These are phyloP conservation scores for Isoetes taiwanensis DNA, from an alignment of 75 land plant genomes.

Conservation along the genomic window DNA sequence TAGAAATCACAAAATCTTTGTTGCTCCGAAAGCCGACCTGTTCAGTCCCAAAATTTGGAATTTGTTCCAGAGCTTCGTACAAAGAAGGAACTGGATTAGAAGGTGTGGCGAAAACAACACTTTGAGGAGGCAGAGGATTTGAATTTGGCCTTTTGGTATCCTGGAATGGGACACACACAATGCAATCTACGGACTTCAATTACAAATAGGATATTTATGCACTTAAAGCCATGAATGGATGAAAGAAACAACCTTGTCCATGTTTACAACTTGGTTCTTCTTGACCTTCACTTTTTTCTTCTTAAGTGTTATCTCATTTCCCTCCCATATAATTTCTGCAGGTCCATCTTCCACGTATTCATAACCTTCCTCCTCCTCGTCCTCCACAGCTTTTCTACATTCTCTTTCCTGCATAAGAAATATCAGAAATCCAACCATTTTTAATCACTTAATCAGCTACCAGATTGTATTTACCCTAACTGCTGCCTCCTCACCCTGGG, in stretches of 20 bases:
- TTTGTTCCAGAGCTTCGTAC: constrained; percentile 37
- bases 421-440: no score
- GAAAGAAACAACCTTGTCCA: no score
- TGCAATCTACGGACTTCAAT: no score
- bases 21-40: no score
- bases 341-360: constrained; percentile 83
- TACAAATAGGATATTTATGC: not conserved
- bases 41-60: constrained; percentile 89
- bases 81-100: constrained; percentile 10
- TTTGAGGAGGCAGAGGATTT: constrained; percentile 41
- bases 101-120: constrained; percentile 44
- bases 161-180: not conserved
- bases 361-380: constrained; percentile 51
- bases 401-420: constrained; percentile 17
- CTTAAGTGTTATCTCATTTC: constrained; percentile 86
- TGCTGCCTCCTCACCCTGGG: constrained; percentile 19
- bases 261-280: constrained; percentile 22
- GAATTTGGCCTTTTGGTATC: constrained; percentile 11
- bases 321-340: constrained; percentile 95
- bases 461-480: no score
- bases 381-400: constrained; percentile 16
- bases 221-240: not conserved
- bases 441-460: no score
- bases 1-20: no score
- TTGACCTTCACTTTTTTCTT: constrained; percentile 55